phyloP scores from a whole-genome alignment of 2,329 filamentous ascomycete genomes.

The Cercospora sp. region DNA sequence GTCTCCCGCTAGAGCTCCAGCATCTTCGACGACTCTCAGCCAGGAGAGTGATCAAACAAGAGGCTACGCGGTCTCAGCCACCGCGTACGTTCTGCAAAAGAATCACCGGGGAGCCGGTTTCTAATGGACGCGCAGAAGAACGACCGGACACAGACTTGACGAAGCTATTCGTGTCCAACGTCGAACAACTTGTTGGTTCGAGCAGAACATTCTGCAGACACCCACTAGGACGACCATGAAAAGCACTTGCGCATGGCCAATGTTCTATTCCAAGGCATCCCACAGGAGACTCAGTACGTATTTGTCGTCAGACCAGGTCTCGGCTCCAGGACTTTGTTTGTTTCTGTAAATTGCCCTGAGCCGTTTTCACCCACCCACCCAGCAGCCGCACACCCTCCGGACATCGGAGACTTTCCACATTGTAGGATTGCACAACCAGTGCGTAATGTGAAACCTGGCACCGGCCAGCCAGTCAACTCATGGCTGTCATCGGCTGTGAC shows the following conservation, averaged over 20 bases:
- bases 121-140: not conserved
- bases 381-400: not conserved
- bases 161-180: not conserved
- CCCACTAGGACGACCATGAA: not conserved
- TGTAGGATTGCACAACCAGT: not conserved
- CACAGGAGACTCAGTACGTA: not conserved
- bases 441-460: not conserved
- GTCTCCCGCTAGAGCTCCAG: slow-evolving; percentile 11
- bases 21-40: not conserved
- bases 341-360: not conserved
- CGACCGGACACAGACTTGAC: not conserved
- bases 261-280: not conserved
- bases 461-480: not conserved
- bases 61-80: not conserved
- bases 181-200: not conserved
- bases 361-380: not conserved
- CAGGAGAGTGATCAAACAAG: not conserved
- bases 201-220: slow-evolving; percentile 9
- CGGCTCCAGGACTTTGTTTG: not conserved
- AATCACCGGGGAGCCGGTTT: not conserved
- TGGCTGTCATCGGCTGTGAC: not conserved
- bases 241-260: not conserved
- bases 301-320: not conserved
- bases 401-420: not conserved
- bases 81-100: not conserved